Percentiles rank a stretch among this genome's conserved stretches.
phyloP scores from a whole-genome alignment of 768 basidiomycete species.

The Boletus tylopilopsis region DNA sequence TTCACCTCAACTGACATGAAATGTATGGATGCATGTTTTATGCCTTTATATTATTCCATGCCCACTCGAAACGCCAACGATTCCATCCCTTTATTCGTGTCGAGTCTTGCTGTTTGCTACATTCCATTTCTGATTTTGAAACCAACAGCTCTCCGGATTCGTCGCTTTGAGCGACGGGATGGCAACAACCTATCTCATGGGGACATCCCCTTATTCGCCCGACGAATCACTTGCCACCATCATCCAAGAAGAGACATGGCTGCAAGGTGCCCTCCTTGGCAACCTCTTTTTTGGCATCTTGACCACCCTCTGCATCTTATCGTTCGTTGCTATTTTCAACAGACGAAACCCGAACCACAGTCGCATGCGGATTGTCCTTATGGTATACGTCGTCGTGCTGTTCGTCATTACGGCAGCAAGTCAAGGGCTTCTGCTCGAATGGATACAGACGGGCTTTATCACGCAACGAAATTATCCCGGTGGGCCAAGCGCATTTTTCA shows the following conservation, averaged over 20 bases:
- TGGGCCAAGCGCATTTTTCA: slow-evolving; percentile 24
- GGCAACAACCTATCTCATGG: neutral
- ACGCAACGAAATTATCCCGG: slow-evolving; percentile 27
- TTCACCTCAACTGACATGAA: no score
- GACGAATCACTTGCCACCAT: slow-evolving; percentile 2
- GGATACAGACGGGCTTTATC: slow-evolving; percentile 25
- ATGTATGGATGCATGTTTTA: no score
- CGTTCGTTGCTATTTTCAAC: neutral
- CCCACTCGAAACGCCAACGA: no score
- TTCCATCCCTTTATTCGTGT: neutral
- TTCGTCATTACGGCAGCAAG: slow-evolving; percentile 14
- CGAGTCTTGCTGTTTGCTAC: neutral
- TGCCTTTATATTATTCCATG: no score
- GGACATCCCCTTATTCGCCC: neutral
- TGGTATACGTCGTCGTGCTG: slow-evolving; percentile 1
- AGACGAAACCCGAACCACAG: neutral
- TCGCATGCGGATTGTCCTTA: neutral
- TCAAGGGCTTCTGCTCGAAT: slow-evolving; percentile 9
- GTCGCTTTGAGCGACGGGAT: neutral
- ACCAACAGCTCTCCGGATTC: neutral
- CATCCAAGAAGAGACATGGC: slow-evolving; percentile 10
- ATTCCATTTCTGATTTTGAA: neutral
- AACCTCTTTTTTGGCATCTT: slow-evolving; percentile 12
- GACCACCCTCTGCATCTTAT: neutral
- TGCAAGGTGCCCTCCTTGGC: slow-evolving; percentile 10